Evolutionary conservation across 1,284 basidiomycete species (phyloP).

Genomic region (Austroboletus niveus): DNA sequence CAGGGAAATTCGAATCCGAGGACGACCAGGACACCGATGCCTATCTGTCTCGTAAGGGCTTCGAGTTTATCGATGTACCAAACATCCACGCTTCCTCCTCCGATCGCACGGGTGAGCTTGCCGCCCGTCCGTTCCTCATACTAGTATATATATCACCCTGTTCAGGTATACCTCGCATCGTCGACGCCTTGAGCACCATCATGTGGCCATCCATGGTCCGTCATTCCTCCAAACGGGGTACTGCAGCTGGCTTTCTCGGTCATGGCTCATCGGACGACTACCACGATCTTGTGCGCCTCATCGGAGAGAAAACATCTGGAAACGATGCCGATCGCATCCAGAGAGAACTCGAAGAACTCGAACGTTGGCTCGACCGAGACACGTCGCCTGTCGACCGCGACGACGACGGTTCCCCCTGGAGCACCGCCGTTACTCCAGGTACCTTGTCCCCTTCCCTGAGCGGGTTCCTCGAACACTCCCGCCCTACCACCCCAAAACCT

Average conservation of each 20-base stretch:
- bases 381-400: constrained; percentile 9
- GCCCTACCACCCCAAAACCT: constrained; percentile 24
- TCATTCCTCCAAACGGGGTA: constrained; percentile 5
- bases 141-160: constrained; percentile 1
- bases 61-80: constrained; percentile 64
- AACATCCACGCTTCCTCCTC: constrained; percentile 6
- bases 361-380: constrained; percentile 60
- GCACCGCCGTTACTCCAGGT: constrained; percentile 28
- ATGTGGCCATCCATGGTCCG: constrained; percentile 78
- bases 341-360: constrained; percentile 55
- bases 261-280: constrained; percentile 17
- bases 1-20: constrained; percentile 15
- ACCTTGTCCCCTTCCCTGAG: constrained; percentile 27
- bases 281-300: constrained; percentile 18
- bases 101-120: constrained; percentile 20
- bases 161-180: constrained; percentile 58
- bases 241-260: background rate
- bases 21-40: constrained; percentile 54
- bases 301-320: constrained; percentile 21
- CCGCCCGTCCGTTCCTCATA: background rate
- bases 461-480: constrained; percentile 15
- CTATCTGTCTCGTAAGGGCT: constrained; percentile 63
- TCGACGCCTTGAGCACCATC: constrained; percentile 77
- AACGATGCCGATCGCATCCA: constrained; percentile 36
- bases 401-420: constrained; percentile 21